These are phyloP conservation scores for Lactarius akahatsu DNA, from an alignment of 768 basidiomycete species.

Conservation along the genomic window DNA sequence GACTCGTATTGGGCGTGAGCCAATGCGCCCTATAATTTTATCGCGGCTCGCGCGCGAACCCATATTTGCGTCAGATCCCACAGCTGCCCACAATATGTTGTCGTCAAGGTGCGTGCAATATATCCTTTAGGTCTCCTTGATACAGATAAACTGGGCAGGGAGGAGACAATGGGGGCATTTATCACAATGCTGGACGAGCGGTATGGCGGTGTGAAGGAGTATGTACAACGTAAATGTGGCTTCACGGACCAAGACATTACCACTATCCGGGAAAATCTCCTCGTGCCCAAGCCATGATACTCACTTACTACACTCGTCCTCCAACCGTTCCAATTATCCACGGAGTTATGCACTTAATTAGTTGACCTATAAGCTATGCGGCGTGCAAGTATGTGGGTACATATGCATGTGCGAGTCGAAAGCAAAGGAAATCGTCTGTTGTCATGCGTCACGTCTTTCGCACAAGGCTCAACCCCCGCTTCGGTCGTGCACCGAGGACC, in stretches of 20 bases:
- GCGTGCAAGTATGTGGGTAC: conserved; percentile 1
- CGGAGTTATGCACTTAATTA: conserved; percentile 3
- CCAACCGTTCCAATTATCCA: not conserved
- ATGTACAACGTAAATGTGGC: conserved; percentile 53
- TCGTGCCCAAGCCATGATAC: conserved; percentile 31
- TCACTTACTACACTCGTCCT: not conserved
- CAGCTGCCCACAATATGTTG: conserved; percentile 82
- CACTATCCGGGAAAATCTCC: conserved; percentile 57
- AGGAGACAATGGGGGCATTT: conserved; percentile 76
- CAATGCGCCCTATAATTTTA: conserved; percentile 69
- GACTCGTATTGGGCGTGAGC: conserved; percentile 77
- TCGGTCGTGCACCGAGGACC: conserved; percentile 22
- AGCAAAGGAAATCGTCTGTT: not conserved
- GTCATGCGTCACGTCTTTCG: conserved; percentile 20
- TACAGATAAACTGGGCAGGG: conserved; percentile 39
- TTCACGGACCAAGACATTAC: conserved; percentile 64
- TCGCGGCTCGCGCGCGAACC: conserved; percentile 67
- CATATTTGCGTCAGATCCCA: conserved; percentile 66
- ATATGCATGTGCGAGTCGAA: not conserved
- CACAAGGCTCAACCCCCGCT: conserved; percentile 27
- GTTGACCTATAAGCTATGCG: not conserved
- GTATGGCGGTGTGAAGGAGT: conserved; percentile 68
- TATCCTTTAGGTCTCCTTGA: not conserved
- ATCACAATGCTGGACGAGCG: conserved; percentile 56
- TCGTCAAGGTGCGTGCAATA: conserved; percentile 60